Conservation (phyloP, 768 basidiomycete species). For the Hypholoma fasciculare region DNA sequence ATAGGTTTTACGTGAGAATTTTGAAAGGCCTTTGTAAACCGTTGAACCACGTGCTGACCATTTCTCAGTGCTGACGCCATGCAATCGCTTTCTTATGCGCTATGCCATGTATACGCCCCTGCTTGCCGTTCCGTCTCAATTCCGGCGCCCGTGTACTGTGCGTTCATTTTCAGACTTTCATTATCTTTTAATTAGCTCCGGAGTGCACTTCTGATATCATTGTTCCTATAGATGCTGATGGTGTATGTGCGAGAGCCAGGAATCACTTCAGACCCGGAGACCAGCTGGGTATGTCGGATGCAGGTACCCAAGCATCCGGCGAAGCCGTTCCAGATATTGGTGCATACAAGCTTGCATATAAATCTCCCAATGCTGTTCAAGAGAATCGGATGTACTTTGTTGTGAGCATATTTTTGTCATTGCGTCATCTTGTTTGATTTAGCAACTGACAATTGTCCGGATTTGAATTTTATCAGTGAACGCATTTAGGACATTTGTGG, state of each 20-base stretch:
- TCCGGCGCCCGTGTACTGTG: conserved; percentile 80
- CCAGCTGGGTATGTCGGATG: conserved; percentile 37
- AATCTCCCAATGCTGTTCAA: conserved; percentile 31
- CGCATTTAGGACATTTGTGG: too few species aligned
- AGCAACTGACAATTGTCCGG: background rate
- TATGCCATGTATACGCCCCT: conserved; percentile 78
- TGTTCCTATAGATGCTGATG: conserved; percentile 57
- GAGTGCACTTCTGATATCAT: background rate
- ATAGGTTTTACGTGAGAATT: conserved; percentile 55
- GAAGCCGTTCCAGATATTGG: conserved; percentile 35
- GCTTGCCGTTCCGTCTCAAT: conserved; percentile 81
- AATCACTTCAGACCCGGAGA: conserved; percentile 38
- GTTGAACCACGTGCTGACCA: background rate
- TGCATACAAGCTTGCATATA: conserved; percentile 46
- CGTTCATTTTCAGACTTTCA: conserved; percentile 18
- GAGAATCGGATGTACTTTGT: conserved; percentile 32
- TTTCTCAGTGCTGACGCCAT: conserved; percentile 54
- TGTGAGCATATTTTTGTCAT: background rate
- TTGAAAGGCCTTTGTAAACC: too few species aligned
- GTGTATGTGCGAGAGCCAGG: conserved; percentile 36
- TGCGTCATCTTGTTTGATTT: background rate
- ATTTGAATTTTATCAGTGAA: background rate
- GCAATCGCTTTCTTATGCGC: conserved; percentile 64
- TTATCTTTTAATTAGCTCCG: background rate
- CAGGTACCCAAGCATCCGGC: conserved; percentile 34